A percentile compares a stretch with the other conserved stretches of the same genome.
These are phyloP conservation scores for Trichomonas tenax DNA, from an alignment of 208 protist species.

Conservation along the genomic window DNA sequence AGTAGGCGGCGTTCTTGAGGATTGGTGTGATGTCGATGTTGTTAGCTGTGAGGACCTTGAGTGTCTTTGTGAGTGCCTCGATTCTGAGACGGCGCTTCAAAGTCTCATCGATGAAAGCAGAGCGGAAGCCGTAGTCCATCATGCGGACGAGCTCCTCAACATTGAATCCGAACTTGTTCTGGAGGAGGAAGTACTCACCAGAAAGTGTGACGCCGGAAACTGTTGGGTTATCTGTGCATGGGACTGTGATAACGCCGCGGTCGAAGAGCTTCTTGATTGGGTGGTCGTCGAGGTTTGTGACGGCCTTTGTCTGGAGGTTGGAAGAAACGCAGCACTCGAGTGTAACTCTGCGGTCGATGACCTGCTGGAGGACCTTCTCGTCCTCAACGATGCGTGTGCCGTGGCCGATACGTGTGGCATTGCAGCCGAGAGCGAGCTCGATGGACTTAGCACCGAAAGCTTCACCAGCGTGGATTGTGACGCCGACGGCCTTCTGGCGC, in stretches of 20 bases:
- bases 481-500: background rate
- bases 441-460: background rate
- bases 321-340: background rate
- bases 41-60: background rate
- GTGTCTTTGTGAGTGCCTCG: background rate
- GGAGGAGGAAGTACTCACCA: background rate
- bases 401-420: background rate
- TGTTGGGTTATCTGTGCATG: conserved; percentile 19
- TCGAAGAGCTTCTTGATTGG: background rate
- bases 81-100: background rate
- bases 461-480: conserved; percentile 19
- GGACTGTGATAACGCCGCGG: background rate
- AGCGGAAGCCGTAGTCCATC: background rate
- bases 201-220: background rate
- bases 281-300: background rate
- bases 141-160: background rate
- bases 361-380: background rate
- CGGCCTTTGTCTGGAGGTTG: conserved; percentile 8
- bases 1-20: background rate
- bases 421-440: background rate
- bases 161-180: background rate
- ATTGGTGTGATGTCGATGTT: background rate
- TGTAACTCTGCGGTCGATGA: background rate
- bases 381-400: background rate
- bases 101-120: background rate